Evolutionary conservation across 2,329 filamentous ascomycete species (phyloP), one percentile per base, ranked within the genome.

Genomic region (Stagonosporopsis rhizophila): DNA sequence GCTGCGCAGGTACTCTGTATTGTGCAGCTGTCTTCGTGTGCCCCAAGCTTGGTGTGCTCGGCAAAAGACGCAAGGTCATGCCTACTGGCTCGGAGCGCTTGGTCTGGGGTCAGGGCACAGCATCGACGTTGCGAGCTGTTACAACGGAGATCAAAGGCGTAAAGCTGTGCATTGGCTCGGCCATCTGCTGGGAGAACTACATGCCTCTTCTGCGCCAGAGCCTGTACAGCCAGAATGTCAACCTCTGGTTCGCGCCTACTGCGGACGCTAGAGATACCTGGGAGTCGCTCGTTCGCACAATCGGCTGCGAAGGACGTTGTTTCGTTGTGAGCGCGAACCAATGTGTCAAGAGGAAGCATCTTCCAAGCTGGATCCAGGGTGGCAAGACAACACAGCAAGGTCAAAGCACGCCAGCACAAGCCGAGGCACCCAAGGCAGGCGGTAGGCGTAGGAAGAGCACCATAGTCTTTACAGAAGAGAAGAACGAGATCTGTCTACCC

Each of bases 121-220:
- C 93, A 0, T 85, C 85, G 0, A 95, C 91, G 3, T 83, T 97
- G 25, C 86, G 86, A 60, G 93, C 92, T 3, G 86, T 96, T 1
- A 89, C 86, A 23, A 92, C 92, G 1, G 85, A 82, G 22, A 92
- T 97, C 73, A 88, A 89, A 58, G 92, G 91, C 45, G 85, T 92
- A 2, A 87, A 86, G 61, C 78, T 97, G 58, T 94, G 91, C 53
- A 84, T 97, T 57, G 93, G 89, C 0, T 87, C 90, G 3, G 94
- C 92, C 3, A 96, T 98, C 64, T 96, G 93, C 81, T 97, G 93
- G 93, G 93, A 98, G 76, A 96, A 91, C 75, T 96, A 94, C 78
- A 97, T 96, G 92, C 93, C 93, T 0, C 80, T 97, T 17, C 81
- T 97, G 7, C 85, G 94, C 17, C 90, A 96, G 72, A 84, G 87